Base-by-base conservation (phyloP, 495 filamentous ascomycete genomes). In the Podospora bellae-mahoneyi region DNA sequence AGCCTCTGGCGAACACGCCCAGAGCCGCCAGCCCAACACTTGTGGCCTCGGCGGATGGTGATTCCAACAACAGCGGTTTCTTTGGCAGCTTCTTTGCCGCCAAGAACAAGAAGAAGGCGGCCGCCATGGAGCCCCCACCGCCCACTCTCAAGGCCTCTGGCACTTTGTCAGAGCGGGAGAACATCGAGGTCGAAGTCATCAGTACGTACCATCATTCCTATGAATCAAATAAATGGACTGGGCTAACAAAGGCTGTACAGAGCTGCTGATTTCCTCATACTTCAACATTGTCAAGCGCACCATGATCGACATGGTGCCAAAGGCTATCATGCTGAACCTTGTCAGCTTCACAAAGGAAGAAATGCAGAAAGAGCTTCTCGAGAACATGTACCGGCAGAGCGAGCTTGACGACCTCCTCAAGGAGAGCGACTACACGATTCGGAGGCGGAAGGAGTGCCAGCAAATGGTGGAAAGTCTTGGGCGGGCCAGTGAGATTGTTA, bases 71-170 rank as follows among this genome's bases (percentile, higher is more conserved):
- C 72, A 79, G 85, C 62, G 92, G 93, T 64, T 99, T 98, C 85
- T 97, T 97, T 77, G 94, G 94, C 67, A 94, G 91, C 77, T 98
- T 98, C 86, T 97, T 96, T 79, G 93, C 94, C 5, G 91, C 89
- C 65, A 98, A 97, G 86, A 98, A 97, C 79, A 99, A 98, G 87
- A 99, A 98, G 89, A 98, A 97, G 89, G 93, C 97, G 86, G 96
- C 96, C 26, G 93, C 94, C 66, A 98, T 98, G 96, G 96, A 98
- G 73, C 83, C 96, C 53, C 96, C 96, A 34, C 95, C 95, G 69
- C 88, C 96, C 59, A 92, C 86, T 55, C 86, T 99, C 67, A 99
- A 97, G 81, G 96, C 95, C 32, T 95, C 92, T 10, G 94, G 96
- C 19, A 93, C 87, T 27, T 81, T 99, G 66, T 94, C 90, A 26